A percentile compares a stretch with the other conserved stretches of the same genome.
phyloP scores from a whole-genome alignment of 2,329 filamentous ascomycete genomes.

The Colletotrichum godetiae region DNA sequence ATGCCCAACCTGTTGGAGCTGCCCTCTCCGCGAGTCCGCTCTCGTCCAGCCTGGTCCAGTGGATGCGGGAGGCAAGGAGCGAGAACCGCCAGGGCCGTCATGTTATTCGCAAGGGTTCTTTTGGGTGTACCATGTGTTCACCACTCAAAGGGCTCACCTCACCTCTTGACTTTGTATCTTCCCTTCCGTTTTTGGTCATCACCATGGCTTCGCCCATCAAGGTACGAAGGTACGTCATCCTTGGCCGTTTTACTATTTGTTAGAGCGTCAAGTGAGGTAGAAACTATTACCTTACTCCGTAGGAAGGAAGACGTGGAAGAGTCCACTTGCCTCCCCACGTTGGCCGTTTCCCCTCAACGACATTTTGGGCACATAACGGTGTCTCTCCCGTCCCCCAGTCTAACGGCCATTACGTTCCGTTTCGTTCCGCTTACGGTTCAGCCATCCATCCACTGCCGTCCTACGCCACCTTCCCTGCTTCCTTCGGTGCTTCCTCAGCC shows the following conservation, averaged over 20 bases:
- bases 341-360: background rate
- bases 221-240: conserved; percentile 22
- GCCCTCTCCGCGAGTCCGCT: background rate
- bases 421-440: conserved; percentile 58
- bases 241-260: background rate
- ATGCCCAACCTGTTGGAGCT: conserved; percentile 37
- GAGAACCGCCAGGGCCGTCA: background rate
- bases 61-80: conserved; percentile 3
- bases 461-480: conserved; percentile 66
- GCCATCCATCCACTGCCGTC: conserved; percentile 50
- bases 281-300: too few relatives aligned
- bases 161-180: conserved; percentile 28
- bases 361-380: background rate
- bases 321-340: background rate
- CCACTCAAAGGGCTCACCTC: conserved; percentile 15
- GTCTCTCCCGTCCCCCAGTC: background rate
- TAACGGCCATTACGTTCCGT: conserved; percentile 43
- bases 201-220: conserved; percentile 23
- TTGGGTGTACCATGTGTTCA: conserved; percentile 4
- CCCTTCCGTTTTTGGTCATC: conserved; percentile 33
- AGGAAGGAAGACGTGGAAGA: background rate
- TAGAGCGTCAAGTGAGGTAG: too few relatives aligned
- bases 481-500: conserved; percentile 50
- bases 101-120: conserved; percentile 24
- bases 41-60: conserved; percentile 28